Percentiles rank a stretch among this genome's conserved stretches.
phyloP scores from a whole-genome alignment of 2,329 filamentous ascomycete species.

The Paecilomyces formosus region DNA sequence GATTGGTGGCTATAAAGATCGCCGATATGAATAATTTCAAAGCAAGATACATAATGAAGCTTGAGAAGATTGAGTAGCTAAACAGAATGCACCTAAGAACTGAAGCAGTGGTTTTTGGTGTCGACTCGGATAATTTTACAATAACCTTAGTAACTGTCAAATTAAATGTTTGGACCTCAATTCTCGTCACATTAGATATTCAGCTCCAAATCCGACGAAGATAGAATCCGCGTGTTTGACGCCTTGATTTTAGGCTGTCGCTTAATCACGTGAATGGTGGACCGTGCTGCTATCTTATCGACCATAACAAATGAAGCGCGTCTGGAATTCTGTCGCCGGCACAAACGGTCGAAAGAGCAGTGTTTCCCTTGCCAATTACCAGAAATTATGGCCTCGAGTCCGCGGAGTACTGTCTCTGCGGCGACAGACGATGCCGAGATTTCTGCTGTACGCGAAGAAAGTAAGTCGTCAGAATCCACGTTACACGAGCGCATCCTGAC shows the following conservation, averaged over 20 bases:
- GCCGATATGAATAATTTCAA: slow-evolving; percentile 14
- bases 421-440: slow-evolving; percentile 35
- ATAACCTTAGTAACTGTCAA: too few species aligned
- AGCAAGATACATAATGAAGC: neutral
- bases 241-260: neutral
- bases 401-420: slow-evolving; percentile 3
- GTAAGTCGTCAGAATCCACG: slow-evolving; percentile 16
- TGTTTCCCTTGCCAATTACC: neutral
- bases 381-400: slow-evolving; percentile 3
- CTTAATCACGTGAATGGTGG: neutral
- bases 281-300: neutral
- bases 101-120: neutral
- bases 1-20: slow-evolving; percentile 23
- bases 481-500: slow-evolving; percentile 5
- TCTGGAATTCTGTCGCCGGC: neutral
- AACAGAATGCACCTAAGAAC: neutral
- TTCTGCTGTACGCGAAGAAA: slow-evolving; percentile 31
- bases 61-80: neutral
- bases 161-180: too few species aligned
- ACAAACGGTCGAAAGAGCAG: neutral
- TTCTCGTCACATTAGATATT: too few species aligned
- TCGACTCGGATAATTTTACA: too few species aligned
- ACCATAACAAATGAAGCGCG: neutral
- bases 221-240: neutral
- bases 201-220: too few species aligned